phyloP scores from a whole-genome alignment of 306 rosid species.

The Castanospermum australe region DNA sequence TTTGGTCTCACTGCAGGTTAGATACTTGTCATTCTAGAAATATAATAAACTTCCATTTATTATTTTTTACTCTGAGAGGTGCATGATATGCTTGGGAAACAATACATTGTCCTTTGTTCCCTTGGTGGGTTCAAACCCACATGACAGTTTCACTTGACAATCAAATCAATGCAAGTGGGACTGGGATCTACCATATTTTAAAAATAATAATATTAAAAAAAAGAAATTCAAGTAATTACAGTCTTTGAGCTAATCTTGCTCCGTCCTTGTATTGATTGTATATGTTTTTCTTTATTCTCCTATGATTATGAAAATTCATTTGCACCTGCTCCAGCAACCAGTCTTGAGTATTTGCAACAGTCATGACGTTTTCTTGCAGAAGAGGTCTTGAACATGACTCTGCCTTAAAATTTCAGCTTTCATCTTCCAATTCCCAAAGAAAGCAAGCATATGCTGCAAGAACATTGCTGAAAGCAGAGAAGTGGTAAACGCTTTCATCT shows the following conservation, averaged over 20 bases:
- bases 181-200: not conserved
- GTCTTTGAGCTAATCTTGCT: not conserved
- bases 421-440: conserved; percentile 79
- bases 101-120: not conserved
- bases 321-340: not conserved
- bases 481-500: conserved; percentile 21
- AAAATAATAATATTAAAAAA: not conserved
- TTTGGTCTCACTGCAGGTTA: not conserved
- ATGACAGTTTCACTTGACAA: not conserved
- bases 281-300: conserved; percentile 18
- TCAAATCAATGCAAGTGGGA: not conserved
- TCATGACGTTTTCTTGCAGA: conserved; percentile 25
- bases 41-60: not conserved
- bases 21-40: conserved; percentile 13
- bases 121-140: not conserved
- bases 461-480: conserved; percentile 57
- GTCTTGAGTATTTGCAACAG: conserved; percentile 25
- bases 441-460: conserved; percentile 79
- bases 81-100: not conserved
- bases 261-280: conserved; percentile 2
- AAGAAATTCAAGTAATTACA: not conserved
- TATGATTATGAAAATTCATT: not conserved
- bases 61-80: not conserved
- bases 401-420: conserved; percentile 34
- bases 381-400: conserved; percentile 14